These are phyloP conservation scores for Coleophoma crateriformis DNA, from an alignment of 2,329 filamentous ascomycete species.

Conservation along the genomic window DNA sequence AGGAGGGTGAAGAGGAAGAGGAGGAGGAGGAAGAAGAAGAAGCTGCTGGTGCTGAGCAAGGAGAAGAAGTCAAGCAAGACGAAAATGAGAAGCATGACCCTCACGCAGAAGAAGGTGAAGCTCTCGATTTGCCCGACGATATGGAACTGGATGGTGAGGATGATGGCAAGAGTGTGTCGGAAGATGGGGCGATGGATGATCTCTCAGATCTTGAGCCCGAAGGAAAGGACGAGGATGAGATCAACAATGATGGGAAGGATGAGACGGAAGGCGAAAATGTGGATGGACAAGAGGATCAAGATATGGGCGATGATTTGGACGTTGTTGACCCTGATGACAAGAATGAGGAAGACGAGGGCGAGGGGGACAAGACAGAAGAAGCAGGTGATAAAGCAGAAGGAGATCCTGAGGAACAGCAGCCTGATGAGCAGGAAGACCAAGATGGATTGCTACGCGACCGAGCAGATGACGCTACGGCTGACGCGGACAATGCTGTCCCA, in stretches of 20 bases:
- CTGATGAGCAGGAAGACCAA: slow-evolving; percentile 46
- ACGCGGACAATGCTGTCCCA: slow-evolving; percentile 56
- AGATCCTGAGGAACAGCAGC: slow-evolving; percentile 43
- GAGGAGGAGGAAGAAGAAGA: slow-evolving; percentile 39
- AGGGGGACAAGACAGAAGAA: slow-evolving; percentile 42
- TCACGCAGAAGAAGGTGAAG: slow-evolving; percentile 60
- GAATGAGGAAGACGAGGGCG: slow-evolving; percentile 19
- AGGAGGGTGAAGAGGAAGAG: slow-evolving; percentile 37
- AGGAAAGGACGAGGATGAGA: slow-evolving; percentile 31
- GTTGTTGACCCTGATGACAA: slow-evolving; percentile 20
- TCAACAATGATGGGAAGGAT: slow-evolving; percentile 36
- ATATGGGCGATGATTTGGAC: slow-evolving; percentile 26
- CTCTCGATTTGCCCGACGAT: slow-evolving; percentile 65
- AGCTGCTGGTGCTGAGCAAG: slow-evolving; percentile 53
- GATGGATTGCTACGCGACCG: slow-evolving; percentile 30
- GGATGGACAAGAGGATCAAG: slow-evolving; percentile 33
- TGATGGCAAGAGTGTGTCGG: slow-evolving; percentile 37
- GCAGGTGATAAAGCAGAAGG: slow-evolving; percentile 40
- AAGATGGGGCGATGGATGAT: slow-evolving; percentile 42
- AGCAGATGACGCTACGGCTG: slow-evolving; percentile 43
- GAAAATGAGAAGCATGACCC: slow-evolving; percentile 61
- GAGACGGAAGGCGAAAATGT: slow-evolving; percentile 32
- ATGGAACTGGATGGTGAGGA: slow-evolving; percentile 62
- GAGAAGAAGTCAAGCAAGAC: slow-evolving; percentile 46
- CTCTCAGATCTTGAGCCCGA: slow-evolving; percentile 42